These are phyloP conservation scores for Aspergillus bombycis DNA, from an alignment of 2,329 filamentous ascomycete genomes.

Conservation along the genomic window DNA sequence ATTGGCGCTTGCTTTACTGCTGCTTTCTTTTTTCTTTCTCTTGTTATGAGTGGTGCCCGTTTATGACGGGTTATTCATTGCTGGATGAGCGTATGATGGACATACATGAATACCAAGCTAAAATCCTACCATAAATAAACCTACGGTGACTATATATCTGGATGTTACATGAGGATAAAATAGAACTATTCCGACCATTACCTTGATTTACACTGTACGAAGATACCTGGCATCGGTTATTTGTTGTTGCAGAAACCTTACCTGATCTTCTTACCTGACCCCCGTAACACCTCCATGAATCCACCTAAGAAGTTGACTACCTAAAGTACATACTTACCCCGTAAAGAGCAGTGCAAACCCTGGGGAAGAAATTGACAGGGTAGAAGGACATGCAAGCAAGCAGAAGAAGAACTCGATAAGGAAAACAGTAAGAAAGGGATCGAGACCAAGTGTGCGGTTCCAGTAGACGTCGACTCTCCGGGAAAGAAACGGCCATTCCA, in stretches of 20 bases:
- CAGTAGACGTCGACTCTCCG: constrained; percentile 8
- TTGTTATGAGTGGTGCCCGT: constrained; percentile 15
- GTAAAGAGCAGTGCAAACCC: constrained; percentile 27
- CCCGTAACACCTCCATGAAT: constrained; percentile 22
- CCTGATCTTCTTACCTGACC: constrained; percentile 50
- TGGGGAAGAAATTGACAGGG: constrained; percentile 32
- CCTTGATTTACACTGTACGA: constrained; percentile 25
- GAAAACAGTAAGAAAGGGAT: constrained; percentile 15
- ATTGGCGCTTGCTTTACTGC: constrained; percentile 32
- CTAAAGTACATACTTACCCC: constrained; percentile 51
- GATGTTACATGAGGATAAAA: constrained; percentile 1
- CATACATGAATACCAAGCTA: constrained; percentile 33
- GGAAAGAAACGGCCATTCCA: constrained; percentile 4
- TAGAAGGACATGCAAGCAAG: constrained; percentile 29
- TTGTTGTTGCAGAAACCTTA: constrained; percentile 38
- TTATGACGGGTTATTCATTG: constrained; percentile 15
- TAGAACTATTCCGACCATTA: constrained; percentile 17
- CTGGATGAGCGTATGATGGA: constrained; percentile 38
- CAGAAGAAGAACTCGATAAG: constrained; percentile 21
- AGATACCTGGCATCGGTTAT: constrained; percentile 30
- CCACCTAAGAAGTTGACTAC: constrained; percentile 28
- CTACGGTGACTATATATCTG: background rate
- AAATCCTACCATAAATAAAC: constrained; percentile 26
- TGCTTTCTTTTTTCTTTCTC: constrained; percentile 23
- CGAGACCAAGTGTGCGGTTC: background rate